These are phyloP conservation scores for Wickerhamiella galacta DNA, from an alignment of 805 yeast species.

Conservation along the genomic window DNA sequence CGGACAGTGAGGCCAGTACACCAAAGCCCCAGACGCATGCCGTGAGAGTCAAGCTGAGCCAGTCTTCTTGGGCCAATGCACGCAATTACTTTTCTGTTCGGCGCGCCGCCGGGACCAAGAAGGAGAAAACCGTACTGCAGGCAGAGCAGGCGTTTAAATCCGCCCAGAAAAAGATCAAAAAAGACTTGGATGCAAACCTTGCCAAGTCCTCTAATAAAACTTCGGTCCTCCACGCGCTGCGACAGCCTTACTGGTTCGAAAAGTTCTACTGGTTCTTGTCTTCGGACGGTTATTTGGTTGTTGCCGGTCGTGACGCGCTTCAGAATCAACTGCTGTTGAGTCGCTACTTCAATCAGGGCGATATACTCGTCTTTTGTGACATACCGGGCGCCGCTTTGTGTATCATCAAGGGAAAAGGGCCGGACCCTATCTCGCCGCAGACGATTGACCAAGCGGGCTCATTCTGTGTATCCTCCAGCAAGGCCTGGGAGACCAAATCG, in stretches of 20 bases:
- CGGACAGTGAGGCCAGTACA: slow-evolving; percentile 27
- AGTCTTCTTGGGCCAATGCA: slow-evolving; percentile 82
- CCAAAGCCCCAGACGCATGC: too few relatives aligned
- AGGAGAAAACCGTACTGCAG: slow-evolving; percentile 60
- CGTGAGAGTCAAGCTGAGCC: slow-evolving; percentile 47
- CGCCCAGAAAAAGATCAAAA: slow-evolving; percentile 61
- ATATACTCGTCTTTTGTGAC: slow-evolving; percentile 58
- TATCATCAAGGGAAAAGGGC: slow-evolving; percentile 62
- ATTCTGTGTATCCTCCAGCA: slow-evolving; percentile 58
- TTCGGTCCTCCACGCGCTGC: slow-evolving; percentile 33
- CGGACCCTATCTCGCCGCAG: slow-evolving; percentile 55
- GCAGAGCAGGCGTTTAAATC: slow-evolving; percentile 64
- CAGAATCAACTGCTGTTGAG: slow-evolving; percentile 72
- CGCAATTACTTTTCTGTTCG: slow-evolving; percentile 62
- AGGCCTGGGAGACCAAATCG: slow-evolving; percentile 79
- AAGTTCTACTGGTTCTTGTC: slow-evolving; percentile 91
- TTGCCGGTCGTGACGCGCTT: slow-evolving; percentile 69
- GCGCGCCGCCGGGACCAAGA: slow-evolving; percentile 60
- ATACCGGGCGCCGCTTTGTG: slow-evolving; percentile 59
- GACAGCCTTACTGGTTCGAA: slow-evolving; percentile 81
- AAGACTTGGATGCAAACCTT: slow-evolving; percentile 45
- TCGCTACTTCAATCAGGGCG: slow-evolving; percentile 58
- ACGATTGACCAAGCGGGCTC: slow-evolving; percentile 83
- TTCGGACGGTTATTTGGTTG: slow-evolving; percentile 68
- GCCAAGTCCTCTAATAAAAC: slow-evolving; percentile 36